Percentiles rank a stretch among this genome's conserved stretches.
These are phyloP conservation scores for Phytophthora agathidicida DNA, from an alignment of 352 stramenopile genomes.

Conservation along the genomic window DNA sequence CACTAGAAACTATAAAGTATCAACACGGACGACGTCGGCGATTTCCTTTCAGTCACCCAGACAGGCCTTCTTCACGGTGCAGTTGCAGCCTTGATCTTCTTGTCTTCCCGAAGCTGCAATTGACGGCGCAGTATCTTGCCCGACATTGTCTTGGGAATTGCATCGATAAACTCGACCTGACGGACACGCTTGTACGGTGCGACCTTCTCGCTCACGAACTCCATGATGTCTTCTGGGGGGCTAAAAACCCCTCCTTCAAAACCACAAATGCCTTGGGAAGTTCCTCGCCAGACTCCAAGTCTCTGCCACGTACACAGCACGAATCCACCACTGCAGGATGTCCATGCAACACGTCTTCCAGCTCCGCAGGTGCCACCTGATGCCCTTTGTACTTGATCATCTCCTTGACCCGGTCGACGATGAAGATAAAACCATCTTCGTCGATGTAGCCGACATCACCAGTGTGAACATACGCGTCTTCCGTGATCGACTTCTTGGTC, in stretches of 20 bases:
- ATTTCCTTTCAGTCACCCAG: not conserved
- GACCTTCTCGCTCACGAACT: slow-evolving; percentile 82
- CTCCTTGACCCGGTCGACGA: slow-evolving; percentile 94
- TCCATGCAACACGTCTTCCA: slow-evolving; percentile 89
- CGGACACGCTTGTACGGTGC: slow-evolving; percentile 86
- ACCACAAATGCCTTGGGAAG: slow-evolving; percentile 92
- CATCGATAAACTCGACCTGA: slow-evolving; percentile 85
- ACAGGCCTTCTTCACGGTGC: slow-evolving; percentile 9
- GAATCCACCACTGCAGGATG: slow-evolving; percentile 79
- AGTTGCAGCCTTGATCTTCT: slow-evolving; percentile 22
- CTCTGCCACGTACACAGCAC: slow-evolving; percentile 62
- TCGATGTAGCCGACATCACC: slow-evolving; percentile 93
- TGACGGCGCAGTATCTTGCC: slow-evolving; percentile 93
- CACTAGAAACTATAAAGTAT: slow-evolving; percentile 5
- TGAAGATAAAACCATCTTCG: slow-evolving; percentile 91
- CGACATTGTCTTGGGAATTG: slow-evolving; percentile 87
- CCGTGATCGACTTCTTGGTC: slow-evolving; percentile 72
- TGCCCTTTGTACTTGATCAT: slow-evolving; percentile 96
- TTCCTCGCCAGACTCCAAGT: slow-evolving; percentile 81
- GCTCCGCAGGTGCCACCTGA: slow-evolving; percentile 90
- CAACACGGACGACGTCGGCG: slow-evolving; percentile 3
- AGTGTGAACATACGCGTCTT: slow-evolving; percentile 84
- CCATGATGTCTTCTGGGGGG: slow-evolving; percentile 72
- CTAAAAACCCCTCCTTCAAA: slow-evolving; percentile 48
- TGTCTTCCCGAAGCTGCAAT: slow-evolving; percentile 47